Evolutionary conservation across 179 eudicot genomes (phyloP).

Genomic region (Silene coronaria): DNA sequence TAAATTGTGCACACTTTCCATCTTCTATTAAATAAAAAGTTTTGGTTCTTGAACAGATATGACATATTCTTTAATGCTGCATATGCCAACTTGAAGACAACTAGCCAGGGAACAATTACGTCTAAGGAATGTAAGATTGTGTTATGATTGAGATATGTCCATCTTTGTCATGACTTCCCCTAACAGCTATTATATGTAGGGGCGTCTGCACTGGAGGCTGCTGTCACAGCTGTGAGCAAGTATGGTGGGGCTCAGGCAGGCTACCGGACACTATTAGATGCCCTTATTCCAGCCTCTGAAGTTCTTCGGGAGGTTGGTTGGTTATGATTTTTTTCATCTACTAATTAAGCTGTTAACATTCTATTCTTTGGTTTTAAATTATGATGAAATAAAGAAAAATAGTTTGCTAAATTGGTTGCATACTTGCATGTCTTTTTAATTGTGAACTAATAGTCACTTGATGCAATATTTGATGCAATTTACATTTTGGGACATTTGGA

Average conservation of each 20-base stretch:
- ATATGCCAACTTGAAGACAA: conserved; percentile 60
- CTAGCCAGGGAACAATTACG: conserved; percentile 31
- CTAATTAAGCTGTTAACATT: background rate
- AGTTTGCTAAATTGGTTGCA: background rate
- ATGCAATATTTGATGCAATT: background rate
- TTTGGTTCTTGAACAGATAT: conserved; percentile 47
- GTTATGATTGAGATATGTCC: conserved; percentile 3
- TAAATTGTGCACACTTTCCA: background rate
- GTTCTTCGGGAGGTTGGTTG: conserved; percentile 64
- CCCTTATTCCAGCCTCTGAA: conserved; percentile 78
- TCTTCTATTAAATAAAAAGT: background rate
- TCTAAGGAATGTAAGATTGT: conserved; percentile 51
- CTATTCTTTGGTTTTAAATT: background rate
- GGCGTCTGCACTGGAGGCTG: conserved; percentile 83
- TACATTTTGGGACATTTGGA: background rate
- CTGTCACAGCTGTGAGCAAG: conserved; percentile 72
- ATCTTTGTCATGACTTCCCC: conserved; percentile 6
- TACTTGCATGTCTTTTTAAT: background rate
- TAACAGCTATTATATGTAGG: conserved; percentile 39
- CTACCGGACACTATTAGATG: conserved; percentile 88
- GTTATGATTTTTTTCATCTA: background rate
- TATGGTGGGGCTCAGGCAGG: conserved; percentile 94
- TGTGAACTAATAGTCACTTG: background rate
- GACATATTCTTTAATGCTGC: conserved; percentile 82
- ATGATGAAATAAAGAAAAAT: background rate